Conservation (phyloP, 129 eudicot genomes). For the Kitagawia praeruptora region DNA sequence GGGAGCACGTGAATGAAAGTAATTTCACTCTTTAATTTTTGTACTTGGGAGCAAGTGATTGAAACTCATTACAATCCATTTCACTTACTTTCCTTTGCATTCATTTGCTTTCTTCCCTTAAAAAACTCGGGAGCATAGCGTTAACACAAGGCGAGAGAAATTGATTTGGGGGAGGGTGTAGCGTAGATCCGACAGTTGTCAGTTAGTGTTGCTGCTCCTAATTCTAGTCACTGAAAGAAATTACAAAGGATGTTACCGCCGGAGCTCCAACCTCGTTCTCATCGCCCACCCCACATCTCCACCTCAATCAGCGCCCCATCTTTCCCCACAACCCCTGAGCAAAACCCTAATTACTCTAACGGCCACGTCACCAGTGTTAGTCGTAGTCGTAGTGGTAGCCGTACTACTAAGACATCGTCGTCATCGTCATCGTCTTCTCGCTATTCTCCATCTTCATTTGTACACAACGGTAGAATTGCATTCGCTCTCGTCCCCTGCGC, state of each 20-base stretch:
- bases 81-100: too few species aligned
- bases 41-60: too few species aligned
- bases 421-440: constrained; percentile 26
- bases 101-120: too few species aligned
- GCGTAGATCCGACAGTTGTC: too few species aligned
- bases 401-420: neutral
- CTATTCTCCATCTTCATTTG: constrained; percentile 47
- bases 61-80: too few species aligned
- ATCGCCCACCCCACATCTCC: constrained; percentile 71
- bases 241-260: constrained; percentile 53
- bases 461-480: constrained; percentile 72
- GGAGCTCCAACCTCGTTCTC: constrained; percentile 80
- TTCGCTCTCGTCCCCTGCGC: constrained; percentile 77
- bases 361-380: constrained; percentile 4
- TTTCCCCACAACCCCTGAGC: constrained; percentile 44
- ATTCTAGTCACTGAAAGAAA: neutral
- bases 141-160: too few species aligned
- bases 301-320: constrained; percentile 63
- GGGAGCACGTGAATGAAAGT: too few species aligned
- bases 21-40: too few species aligned
- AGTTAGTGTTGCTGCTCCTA: neutral
- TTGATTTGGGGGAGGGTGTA: too few species aligned
- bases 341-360: constrained; percentile 44
- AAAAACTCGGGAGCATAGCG: too few species aligned
- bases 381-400: neutral